Base-by-base conservation (phyloP, 306 rosid species). In the Lathyrus aphaca region DNA sequence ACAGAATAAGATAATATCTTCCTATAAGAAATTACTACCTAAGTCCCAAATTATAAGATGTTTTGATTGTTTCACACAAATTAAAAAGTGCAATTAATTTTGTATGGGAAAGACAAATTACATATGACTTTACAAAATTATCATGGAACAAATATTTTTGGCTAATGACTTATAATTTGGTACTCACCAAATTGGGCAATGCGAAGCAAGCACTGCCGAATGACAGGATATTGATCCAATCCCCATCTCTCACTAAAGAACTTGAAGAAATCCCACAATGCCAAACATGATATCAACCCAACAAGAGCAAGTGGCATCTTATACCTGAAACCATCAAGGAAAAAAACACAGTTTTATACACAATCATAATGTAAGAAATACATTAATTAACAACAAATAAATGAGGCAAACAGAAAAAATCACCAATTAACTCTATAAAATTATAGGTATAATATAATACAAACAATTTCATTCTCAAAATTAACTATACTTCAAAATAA, bases 261-360 rank as follows among this genome's bases (percentile, higher is more conserved):
- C 80, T 90, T 90, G 73, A 90, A 87, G 69, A 44, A 37, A 70
- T 94, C 98, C 98, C 97, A 94, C 69, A 94, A 64, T 53, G 96
- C 92, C 70, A 94, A 77, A 74, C 89, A 88, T 5, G 88, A 78
- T 74, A 94, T 68, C 85, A 94, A 65, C 59, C 98, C 98, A 63
- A 83, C 72, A 35, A 90, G 96, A 56, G 98, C 89, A 75, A 84
- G 59, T 7, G 97, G 97, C 96, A 94, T 94, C 82, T 85, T 81
- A 80, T 94, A 94, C 83, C 98, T 94, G 82, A 45, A 76, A 64
- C 57, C 58, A 77, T 56, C 61, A 25, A 62, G 0, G 0, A 5
- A 38, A 11, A 42, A 38, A 67, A 29, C 43, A 70, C 13, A 10
- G 66, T 67, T n/a, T 15, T 37, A 68, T n/a, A 43, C 51, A 14